Conservation (phyloP, 345 rosid genomes). For the Mangifera indica region DNA sequence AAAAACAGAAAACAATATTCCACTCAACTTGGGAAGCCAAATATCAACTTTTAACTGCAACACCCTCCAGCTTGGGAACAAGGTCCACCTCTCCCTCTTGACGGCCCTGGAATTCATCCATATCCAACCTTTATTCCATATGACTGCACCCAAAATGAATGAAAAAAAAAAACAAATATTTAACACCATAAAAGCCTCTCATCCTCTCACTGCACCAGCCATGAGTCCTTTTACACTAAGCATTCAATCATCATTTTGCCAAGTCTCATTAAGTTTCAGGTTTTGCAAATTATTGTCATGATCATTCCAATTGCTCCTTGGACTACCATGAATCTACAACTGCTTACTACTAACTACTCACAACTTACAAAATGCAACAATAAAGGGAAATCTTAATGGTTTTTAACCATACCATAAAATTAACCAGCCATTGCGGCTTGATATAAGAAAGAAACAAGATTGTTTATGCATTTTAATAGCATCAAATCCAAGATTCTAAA, state of each 20-base stretch:
- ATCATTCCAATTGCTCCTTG: background rate
- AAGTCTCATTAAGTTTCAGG: background rate
- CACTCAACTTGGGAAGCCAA: background rate
- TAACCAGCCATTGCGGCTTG: background rate
- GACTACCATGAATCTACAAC: background rate
- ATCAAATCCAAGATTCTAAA: background rate
- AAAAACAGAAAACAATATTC: background rate
- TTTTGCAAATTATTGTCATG: background rate
- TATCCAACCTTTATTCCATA: constrained; percentile 97
- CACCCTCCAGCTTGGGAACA: constrained; percentile 87
- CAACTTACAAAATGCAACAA: background rate
- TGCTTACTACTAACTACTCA: background rate
- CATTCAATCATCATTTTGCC: background rate
- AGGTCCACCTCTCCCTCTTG: constrained; percentile 82
- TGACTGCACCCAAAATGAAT: constrained; percentile 53
- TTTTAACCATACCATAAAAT: constrained; percentile 1
- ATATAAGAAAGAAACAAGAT: background rate
- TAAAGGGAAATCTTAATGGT: background rate
- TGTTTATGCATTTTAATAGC: background rate
- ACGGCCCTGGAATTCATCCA: constrained; percentile 93
- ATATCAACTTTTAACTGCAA: constrained; percentile 52
- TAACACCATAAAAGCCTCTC: constrained; percentile 4
- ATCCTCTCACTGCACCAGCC: background rate
- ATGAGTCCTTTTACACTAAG: background rate
- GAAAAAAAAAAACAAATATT: constrained; percentile 6